Base-by-base conservation (phyloP, 768 basidiomycete species). In the Pulveroboletus frians region DNA sequence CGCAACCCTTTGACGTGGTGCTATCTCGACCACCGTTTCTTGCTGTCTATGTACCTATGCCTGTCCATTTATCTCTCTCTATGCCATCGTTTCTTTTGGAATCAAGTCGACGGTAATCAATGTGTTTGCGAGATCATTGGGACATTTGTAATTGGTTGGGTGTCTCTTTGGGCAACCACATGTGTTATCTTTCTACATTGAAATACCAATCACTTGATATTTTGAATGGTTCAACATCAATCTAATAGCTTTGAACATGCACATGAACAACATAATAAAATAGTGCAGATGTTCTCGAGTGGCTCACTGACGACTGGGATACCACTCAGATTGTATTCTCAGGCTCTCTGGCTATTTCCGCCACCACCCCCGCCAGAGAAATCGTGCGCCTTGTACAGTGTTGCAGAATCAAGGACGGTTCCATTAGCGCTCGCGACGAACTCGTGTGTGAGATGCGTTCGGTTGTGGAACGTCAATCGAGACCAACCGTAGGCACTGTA, bases 21-120 rank as follows among this genome's bases (percentile, higher is more conserved):
- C 17, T 13, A 27, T 20, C 4, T 35, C 23, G 23, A 26, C 10
- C 41, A 3, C 9, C 9, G 26, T 36, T 46, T 50, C 17, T 61
- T 40, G 39, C n/a, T 47, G 47, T 46, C 49, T 59, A 69, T 71
- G 67, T 62, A 62, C 47, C 46, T 62, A 71, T 71, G 69, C 51
- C 47, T 50, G 62, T 55, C 53, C 47, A 39, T 38, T 13, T 27
- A 20, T 13, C 11, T 14, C 49, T 49, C 58, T 4, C 38, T 34
- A 71, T 71, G 66, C 67, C 58, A 51, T 50, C 13, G 13, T 13
- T 10, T 31, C 10, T 31, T 31, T 11, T 31, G 13, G 30, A 31
- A 11, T 31, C 11, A 31, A 30, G 3, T 31, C 13, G 30, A 31
- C 10, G 11, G 30, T 23, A 26, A 13, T 52, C 43, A 31, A 44